Percentiles rank a stretch among this genome's conserved stretches.
phyloP scores from a whole-genome alignment of 129 eudicot species.

The Logfia minima region DNA sequence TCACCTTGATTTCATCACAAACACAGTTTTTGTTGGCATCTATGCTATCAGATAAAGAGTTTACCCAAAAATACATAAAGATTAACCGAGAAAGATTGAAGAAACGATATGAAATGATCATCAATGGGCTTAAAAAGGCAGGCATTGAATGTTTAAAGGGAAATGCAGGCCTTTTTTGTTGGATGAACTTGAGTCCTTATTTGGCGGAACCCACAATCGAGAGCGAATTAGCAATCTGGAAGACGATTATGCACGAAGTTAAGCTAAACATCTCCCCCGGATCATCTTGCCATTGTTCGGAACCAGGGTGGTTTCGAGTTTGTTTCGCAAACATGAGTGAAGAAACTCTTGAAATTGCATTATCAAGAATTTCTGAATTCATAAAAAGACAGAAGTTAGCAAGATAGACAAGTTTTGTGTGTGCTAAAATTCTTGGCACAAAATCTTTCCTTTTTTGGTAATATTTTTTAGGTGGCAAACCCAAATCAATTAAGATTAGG shows the following conservation, averaged over 20 bases:
- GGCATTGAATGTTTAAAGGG: constrained; percentile 83
- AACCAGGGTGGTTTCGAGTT: constrained; percentile 93
- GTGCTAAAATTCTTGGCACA: constrained; percentile 18
- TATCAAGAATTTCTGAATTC: constrained; percentile 62
- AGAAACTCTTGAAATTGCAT: constrained; percentile 71
- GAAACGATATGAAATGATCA: constrained; percentile 62
- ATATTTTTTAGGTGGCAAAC: constrained; percentile 34
- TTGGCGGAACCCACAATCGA: constrained; percentile 50
- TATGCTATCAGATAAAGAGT: constrained; percentile 66
- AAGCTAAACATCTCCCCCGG: constrained; percentile 89
- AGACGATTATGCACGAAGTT: constrained; percentile 53
- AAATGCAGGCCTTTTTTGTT: constrained; percentile 89
- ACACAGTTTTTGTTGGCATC: constrained; percentile 80
- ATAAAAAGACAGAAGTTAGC: constrained; percentile 49
- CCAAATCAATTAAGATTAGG: constrained; percentile 29
- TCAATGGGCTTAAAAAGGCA: constrained; percentile 59
- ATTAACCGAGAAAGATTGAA: constrained; percentile 68
- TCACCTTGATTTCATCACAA: constrained; percentile 85
- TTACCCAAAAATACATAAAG: constrained; percentile 59
- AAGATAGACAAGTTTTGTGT: constrained; percentile 16
- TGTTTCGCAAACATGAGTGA: constrained; percentile 96
- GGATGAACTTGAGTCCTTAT: constrained; percentile 82
- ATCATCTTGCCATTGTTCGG: constrained; percentile 86
- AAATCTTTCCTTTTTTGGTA: constrained; percentile 13
- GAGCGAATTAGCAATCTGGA: constrained; percentile 69